These are phyloP conservation scores for Cyclotella atomus DNA, from an alignment of 108 stramenopile species.

Conservation along the genomic window DNA sequence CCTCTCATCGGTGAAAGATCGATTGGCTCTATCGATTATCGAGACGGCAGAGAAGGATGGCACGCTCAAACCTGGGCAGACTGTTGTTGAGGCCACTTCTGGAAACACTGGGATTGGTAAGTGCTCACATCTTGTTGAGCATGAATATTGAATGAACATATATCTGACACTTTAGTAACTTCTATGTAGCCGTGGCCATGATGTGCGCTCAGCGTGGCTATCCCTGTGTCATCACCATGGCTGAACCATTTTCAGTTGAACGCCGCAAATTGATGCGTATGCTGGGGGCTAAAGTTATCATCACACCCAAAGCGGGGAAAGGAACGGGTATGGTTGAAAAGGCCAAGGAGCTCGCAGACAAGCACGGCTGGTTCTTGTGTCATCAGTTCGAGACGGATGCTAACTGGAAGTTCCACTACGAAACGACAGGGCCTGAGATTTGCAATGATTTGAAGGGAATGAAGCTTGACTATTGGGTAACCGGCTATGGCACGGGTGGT, in stretches of 20 bases:
- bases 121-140: conserved; percentile 17
- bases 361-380: conserved; percentile 71
- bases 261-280: conserved; percentile 71
- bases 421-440: conserved; percentile 80
- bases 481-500: conserved; percentile 73
- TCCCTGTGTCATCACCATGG: conserved; percentile 77
- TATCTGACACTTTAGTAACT: too few relatives aligned
- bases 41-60: conserved; percentile 85
- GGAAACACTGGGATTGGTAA: conserved; percentile 95
- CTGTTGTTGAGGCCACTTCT: conserved; percentile 92
- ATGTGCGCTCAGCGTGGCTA: conserved; percentile 75
- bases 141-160: conserved; percentile 50
- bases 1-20: conserved; percentile 90
- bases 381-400: conserved; percentile 84
- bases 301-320: conserved; percentile 67
- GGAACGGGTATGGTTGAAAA: conserved; percentile 79
- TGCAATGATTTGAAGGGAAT: conserved; percentile 57
- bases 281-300: conserved; percentile 74
- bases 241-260: conserved; percentile 70
- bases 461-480: conserved; percentile 66
- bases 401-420: conserved; percentile 75
- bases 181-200: conserved; percentile 57
- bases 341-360: conserved; percentile 62
- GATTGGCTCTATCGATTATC: conserved; percentile 82
- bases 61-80: conserved; percentile 83